A percentile compares a stretch with the other conserved stretches of the same genome.
These are phyloP conservation scores for Friedmanniomyces endolithicus DNA, from an alignment of 495 filamentous ascomycete genomes.

Conservation along the genomic window DNA sequence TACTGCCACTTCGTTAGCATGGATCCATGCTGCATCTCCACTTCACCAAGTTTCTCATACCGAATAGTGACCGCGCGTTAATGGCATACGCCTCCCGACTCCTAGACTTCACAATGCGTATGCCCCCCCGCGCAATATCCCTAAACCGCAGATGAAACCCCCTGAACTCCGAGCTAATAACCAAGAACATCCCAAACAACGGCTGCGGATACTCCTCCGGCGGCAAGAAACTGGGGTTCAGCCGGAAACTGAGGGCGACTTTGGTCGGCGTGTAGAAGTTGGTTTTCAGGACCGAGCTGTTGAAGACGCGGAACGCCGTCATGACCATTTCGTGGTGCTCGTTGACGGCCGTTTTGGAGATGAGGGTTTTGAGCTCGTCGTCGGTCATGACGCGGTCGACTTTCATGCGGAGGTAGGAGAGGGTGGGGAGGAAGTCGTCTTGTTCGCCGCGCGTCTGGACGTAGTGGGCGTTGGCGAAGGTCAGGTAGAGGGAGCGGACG, in stretches of 20 bases:
- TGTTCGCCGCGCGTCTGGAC: constrained; percentile 65
- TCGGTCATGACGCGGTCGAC: constrained; percentile 69
- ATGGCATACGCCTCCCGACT: constrained; percentile 91
- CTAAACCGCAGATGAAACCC: constrained; percentile 97
- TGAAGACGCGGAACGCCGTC: constrained; percentile 93
- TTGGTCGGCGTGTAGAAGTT: constrained; percentile 99
- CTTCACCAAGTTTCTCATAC: too few relatives aligned
- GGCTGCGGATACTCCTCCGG: constrained; percentile 85
- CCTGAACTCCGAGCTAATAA: constrained; percentile 91
- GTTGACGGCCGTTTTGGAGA: constrained; percentile 69
- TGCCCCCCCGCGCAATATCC: constrained; percentile 92
- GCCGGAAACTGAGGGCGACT: constrained; percentile 90
- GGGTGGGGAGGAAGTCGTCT: constrained; percentile 68
- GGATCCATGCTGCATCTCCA: too few relatives aligned
- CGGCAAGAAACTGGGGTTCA: constrained; percentile 81
- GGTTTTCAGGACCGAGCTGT: constrained; percentile 80
- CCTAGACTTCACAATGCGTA: constrained; percentile 94
- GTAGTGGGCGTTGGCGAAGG: constrained; percentile 85
- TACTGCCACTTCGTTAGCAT: too few relatives aligned
- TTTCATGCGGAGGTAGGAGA: constrained; percentile 62
- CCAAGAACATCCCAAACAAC: constrained; percentile 94
- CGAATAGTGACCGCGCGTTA: too few relatives aligned
- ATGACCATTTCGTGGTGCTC: constrained; percentile 98
- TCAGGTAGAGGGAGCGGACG: constrained; percentile 76
- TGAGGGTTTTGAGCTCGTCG: constrained; percentile 61